phyloP scores from a whole-genome alignment of 208 protist species.

The Leishmania gerbilli region DNA sequence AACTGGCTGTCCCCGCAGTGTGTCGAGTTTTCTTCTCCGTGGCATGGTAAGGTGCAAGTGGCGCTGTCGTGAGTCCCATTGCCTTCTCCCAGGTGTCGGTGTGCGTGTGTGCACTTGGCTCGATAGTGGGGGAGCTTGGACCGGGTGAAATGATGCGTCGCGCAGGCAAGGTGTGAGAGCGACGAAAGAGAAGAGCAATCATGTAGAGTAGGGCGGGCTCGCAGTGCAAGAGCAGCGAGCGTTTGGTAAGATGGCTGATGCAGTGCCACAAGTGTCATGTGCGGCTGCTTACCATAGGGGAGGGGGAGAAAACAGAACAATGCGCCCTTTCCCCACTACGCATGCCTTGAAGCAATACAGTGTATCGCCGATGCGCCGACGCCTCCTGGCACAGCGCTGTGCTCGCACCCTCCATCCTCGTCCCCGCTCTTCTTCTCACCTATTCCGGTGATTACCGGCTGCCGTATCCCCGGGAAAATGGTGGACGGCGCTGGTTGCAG shows the following conservation, averaged over 20 bases:
- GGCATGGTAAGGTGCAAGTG: constrained; percentile 67
- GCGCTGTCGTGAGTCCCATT: constrained; percentile 22
- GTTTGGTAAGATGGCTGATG: background rate
- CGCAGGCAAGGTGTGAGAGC: background rate
- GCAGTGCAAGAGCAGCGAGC: background rate
- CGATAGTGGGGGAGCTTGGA: too few relatives aligned
- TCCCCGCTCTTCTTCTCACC: background rate
- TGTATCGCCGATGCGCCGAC: background rate
- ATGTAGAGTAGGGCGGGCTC: background rate
- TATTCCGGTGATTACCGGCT: background rate
- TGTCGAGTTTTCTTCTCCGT: constrained; percentile 73
- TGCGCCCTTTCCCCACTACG: background rate
- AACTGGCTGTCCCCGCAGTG: constrained; percentile 86
- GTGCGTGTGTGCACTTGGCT: background rate
- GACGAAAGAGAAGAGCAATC: constrained; percentile 7
- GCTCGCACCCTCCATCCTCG: background rate
- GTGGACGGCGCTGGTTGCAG: too few relatives aligned
- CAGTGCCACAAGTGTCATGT: background rate
- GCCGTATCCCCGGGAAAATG: background rate
- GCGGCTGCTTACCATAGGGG: background rate
- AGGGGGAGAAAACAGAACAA: background rate
- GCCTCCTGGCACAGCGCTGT: background rate
- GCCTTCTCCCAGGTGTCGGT: background rate
- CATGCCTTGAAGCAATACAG: background rate
- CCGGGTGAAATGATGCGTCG: background rate